A percentile compares a stretch with the other conserved stretches of the same genome.
Evolutionary conservation across 345 rosid genomes (phyloP).

Genomic region (Atalantia buxifolia): DNA sequence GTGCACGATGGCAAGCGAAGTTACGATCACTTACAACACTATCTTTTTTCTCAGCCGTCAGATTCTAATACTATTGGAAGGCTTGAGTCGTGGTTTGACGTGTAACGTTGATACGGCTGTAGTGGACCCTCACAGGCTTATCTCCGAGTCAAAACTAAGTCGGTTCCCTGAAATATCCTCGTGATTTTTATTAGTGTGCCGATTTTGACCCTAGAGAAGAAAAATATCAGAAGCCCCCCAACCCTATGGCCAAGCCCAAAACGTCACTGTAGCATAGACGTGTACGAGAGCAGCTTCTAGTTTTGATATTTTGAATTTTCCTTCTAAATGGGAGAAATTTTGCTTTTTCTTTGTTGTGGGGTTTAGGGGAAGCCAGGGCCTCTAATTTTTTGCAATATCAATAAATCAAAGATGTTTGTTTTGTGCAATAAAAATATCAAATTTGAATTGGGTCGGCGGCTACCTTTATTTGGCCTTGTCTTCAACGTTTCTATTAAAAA

Average conservation of each 20-base stretch:
- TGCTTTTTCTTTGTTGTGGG: no score
- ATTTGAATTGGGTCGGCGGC: neutral
- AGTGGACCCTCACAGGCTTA: neutral
- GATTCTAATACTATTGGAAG: neutral
- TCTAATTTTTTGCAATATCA: conserved; percentile 1
- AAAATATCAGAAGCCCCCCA: no score
- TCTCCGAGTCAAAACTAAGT: neutral
- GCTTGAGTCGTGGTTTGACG: neutral
- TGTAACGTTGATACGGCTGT: neutral
- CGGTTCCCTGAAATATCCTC: conserved; percentile 7
- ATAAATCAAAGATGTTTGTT: neutral
- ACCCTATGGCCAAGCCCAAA: neutral
- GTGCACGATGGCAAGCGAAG: neutral
- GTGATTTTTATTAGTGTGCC: neutral
- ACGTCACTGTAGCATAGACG: conserved; percentile 30
- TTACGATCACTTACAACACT: neutral
- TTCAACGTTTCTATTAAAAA: neutral
- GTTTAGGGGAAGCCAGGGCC: conserved; percentile 1
- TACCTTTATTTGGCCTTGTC: conserved; percentile 9
- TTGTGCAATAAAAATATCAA: neutral
- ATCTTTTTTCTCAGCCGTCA: neutral
- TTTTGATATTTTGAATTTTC: no score
- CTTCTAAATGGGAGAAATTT: no score
- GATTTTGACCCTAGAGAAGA: conserved; percentile 6
- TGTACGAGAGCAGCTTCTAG: conserved; percentile 8